Evolutionary conservation across 2,329 filamentous ascomycete genomes (phyloP).

Genomic region (Verticillium zaregamsianum): DNA sequence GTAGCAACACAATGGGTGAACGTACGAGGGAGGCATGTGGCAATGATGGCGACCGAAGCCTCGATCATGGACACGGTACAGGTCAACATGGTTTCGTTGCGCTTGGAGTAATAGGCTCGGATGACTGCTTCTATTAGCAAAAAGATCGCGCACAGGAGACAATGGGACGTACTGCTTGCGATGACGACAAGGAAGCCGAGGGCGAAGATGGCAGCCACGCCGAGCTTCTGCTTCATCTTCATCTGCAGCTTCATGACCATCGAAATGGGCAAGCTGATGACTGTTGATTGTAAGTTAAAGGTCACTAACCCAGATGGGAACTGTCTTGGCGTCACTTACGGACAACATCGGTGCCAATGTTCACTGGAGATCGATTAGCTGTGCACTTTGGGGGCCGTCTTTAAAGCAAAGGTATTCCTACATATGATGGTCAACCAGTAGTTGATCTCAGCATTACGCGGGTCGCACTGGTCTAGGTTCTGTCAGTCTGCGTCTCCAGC

Average conservation of each 20-base stretch:
- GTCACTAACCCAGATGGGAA: background rate
- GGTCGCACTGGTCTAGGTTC: conserved; percentile 8
- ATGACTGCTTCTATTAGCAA: conserved; percentile 16
- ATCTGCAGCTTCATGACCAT: conserved; percentile 30
- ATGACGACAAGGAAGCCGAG: conserved; percentile 26
- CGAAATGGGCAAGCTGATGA: conserved; percentile 26
- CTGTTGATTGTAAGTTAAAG: conserved; percentile 9
- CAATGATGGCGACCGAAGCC: conserved; percentile 33
- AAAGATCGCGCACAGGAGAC: rapidly evolving
- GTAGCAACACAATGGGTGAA: background rate
- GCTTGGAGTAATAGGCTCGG: conserved; percentile 27
- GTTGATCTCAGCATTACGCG: conserved; percentile 9
- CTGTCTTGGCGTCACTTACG: background rate
- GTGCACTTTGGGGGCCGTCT: no score
- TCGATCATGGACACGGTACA: conserved; percentile 34
- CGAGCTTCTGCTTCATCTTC: conserved; percentile 25
- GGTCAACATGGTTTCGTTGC: conserved; percentile 29
- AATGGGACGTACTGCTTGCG: conserved; percentile 19
- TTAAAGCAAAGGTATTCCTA: background rate
- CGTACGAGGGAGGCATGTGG: conserved; percentile 30
- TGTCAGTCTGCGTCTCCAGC: conserved; percentile 1
- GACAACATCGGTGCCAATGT: conserved; percentile 2
- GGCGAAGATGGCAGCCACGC: conserved; percentile 24
- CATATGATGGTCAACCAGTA: conserved; percentile 14
- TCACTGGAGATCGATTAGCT: background rate